phyloP scores from a whole-genome alignment of 1,284 basidiomycete species.

The Pterula multifida region DNA sequence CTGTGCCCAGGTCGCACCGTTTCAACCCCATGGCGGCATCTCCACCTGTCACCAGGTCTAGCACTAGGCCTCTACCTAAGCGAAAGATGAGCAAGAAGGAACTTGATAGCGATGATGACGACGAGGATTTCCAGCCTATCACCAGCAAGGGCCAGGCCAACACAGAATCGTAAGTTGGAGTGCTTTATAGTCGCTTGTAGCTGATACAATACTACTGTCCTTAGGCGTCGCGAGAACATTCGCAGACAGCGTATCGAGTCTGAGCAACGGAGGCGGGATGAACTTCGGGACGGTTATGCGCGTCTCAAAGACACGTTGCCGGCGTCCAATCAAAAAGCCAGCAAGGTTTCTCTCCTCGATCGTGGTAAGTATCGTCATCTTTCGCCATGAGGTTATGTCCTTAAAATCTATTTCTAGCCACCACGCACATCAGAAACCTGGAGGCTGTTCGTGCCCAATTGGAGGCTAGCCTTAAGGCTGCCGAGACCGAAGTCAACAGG shows the following conservation, averaged over 20 bases:
- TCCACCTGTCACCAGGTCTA: constrained; percentile 31
- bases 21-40: constrained; percentile 53
- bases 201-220: constrained; percentile 2
- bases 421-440: constrained; percentile 69
- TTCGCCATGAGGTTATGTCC: constrained; percentile 6
- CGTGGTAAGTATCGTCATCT: constrained; percentile 41
- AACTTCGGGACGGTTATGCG: constrained; percentile 78
- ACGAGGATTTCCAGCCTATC: constrained; percentile 48
- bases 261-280: constrained; percentile 76
- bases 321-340: constrained; percentile 76
- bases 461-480: constrained; percentile 60
- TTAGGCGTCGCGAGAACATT: constrained; percentile 72
- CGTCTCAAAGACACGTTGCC: constrained; percentile 79
- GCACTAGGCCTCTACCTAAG: constrained; percentile 36
- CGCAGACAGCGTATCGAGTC: constrained; percentile 80
- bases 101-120: constrained; percentile 40
- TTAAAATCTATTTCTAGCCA: constrained; percentile 30
- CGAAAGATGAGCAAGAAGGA: constrained; percentile 49
- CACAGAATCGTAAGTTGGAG: constrained; percentile 34
- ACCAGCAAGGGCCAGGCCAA: constrained; percentile 24
- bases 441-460: constrained; percentile 63
- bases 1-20: constrained; percentile 58
- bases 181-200: constrained; percentile 4
- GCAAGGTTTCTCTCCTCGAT: constrained; percentile 79
- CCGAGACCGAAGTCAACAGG: constrained; percentile 64